Percentiles rank a stretch among this genome's conserved stretches.
phyloP scores from a whole-genome alignment of 352 stramenopile genomes.

The Phytophthora tentaculata region DNA sequence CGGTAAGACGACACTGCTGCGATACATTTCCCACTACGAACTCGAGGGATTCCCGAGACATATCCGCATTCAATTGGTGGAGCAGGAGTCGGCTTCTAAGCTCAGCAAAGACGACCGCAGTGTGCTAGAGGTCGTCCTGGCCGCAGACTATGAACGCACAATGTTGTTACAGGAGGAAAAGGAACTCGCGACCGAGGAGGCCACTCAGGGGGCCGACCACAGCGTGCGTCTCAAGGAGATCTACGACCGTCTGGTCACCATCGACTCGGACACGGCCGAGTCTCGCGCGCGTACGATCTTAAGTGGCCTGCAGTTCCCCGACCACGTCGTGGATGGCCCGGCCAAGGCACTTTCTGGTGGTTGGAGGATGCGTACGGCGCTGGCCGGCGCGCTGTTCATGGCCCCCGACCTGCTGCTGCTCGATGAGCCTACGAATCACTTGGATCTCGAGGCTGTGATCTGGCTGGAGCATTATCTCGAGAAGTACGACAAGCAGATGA shows the following conservation, averaged over 20 bases:
- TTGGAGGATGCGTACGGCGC: slow-evolving; percentile 94
- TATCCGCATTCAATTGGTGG: slow-evolving; percentile 95
- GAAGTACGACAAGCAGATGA: slow-evolving; percentile 93
- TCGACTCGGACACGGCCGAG: slow-evolving; percentile 93
- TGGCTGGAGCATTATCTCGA: slow-evolving; percentile 94
- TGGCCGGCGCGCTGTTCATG: slow-evolving; percentile 96
- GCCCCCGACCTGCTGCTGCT: slow-evolving; percentile 95
- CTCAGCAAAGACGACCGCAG: slow-evolving; percentile 80
- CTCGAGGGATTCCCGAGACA: slow-evolving; percentile 97
- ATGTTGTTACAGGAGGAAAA: slow-evolving; percentile 94
- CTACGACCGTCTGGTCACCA: slow-evolving; percentile 89
- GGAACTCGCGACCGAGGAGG: slow-evolving; percentile 68
- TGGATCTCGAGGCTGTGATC: slow-evolving; percentile 92
- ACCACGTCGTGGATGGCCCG: slow-evolving; percentile 90
- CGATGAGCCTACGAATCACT: slow-evolving; percentile 94
- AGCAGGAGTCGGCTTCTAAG: slow-evolving; percentile 93
- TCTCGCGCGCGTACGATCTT: slow-evolving; percentile 92
- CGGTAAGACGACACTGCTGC: slow-evolving; percentile 96
- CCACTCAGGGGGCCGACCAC: slow-evolving; percentile 45
- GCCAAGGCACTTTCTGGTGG: slow-evolving; percentile 94
- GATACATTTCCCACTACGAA: slow-evolving; percentile 96
- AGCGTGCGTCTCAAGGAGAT: slow-evolving; percentile 74
- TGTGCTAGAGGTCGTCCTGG: slow-evolving; percentile 95
- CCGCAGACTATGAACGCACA: slow-evolving; percentile 94
- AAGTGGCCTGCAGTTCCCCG: slow-evolving; percentile 94